Base-by-base conservation (phyloP, 441 rosid genomes). In the Pelargonium fulgidum region DNA sequence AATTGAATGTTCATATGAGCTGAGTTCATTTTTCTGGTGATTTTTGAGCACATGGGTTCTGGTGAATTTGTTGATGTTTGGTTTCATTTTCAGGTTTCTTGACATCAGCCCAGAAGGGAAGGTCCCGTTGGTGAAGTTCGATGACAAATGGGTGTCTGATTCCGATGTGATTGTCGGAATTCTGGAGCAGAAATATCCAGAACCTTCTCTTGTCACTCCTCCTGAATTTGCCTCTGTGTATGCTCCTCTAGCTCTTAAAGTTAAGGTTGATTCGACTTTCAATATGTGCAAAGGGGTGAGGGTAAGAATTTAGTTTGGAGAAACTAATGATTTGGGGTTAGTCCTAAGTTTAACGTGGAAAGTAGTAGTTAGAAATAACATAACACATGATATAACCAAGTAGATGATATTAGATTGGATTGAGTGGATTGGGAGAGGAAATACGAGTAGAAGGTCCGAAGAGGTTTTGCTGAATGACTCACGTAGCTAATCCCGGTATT, bases 181-280 rank as follows among this genome's bases (percentile, higher is more conserved):
- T 50, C 70, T 95, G 44, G 97, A 95, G 71, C 91, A 92, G 82
- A 95, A 89, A 70, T 85, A 79, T 65, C 98, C 96, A n/a, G 90
- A 86, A 41, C 92, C 86, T 47, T 72, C 95, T 66, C 89, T 90
- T 22, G 80, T 73, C 62, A 77, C 92, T 41, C 93, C 96, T 69
- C 73, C 91, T 65, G 80, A 85, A 47, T 74, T 86, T 76, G 86
- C 90, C 74, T 73, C 95, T 65, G 88, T 84, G 96, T 86, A 86
- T 76, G 78, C 64, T 68, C 66, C 66, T 66, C 33, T 45, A 33
- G 4, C 19, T 29, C 59, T 59, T 29, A 44, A 9, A 10, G 56
- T 42, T 33, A 33, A 33, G 41, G 7, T 36, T 3, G 41, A n/a
- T n/a, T n/a, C n/a, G n/a, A n/a, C n/a, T 36, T 36, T 36, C 4